Percentiles rank a stretch among this genome's conserved stretches.
Evolutionary conservation across 306 rosid genomes (phyloP).

Genomic region (Medicago ruthenica): DNA sequence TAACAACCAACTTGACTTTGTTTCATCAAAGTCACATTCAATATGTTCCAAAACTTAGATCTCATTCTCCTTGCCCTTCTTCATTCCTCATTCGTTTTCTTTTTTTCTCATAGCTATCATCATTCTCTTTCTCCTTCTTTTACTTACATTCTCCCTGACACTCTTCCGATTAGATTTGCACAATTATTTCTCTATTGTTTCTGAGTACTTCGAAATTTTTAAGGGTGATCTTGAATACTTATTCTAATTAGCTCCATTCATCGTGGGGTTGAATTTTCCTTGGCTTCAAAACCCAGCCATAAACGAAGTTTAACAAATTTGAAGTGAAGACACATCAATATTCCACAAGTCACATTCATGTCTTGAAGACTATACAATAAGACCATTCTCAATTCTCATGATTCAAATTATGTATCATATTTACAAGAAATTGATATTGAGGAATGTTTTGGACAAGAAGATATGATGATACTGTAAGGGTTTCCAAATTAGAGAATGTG

Average conservation of each 20-base stretch:
- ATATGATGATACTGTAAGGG: too few species aligned
- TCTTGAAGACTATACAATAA: conserved; percentile 32
- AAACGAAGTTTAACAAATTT: conserved; percentile 33
- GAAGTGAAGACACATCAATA: conserved; percentile 39
- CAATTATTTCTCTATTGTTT: conserved; percentile 10
- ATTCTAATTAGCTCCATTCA: conserved; percentile 32
- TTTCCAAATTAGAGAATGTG: too few species aligned
- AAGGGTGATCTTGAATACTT: conserved; percentile 48
- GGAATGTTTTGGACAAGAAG: too few species aligned
- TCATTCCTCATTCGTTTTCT: conserved; percentile 49
- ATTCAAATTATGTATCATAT: too few species aligned
- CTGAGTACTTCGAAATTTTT: conserved; percentile 27
- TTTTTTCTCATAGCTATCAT: conserved; percentile 30
- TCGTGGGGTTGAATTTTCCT: conserved; percentile 39
- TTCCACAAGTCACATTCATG: conserved; percentile 28
- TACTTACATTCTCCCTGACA: conserved; percentile 31
- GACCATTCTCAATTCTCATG: conserved; percentile 1
- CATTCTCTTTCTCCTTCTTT: conserved; percentile 35
- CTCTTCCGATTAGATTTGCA: conserved; percentile 42
- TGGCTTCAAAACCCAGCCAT: conserved; percentile 40
- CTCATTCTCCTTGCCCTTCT: conserved; percentile 50
- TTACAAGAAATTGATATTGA: too few species aligned
- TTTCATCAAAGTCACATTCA: conserved; percentile 36
- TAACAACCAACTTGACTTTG: too few species aligned
- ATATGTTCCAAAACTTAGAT: conserved; percentile 50